phyloP scores from a whole-genome alignment of 768 basidiomycete genomes.

The Podaxis pistillaris region DNA sequence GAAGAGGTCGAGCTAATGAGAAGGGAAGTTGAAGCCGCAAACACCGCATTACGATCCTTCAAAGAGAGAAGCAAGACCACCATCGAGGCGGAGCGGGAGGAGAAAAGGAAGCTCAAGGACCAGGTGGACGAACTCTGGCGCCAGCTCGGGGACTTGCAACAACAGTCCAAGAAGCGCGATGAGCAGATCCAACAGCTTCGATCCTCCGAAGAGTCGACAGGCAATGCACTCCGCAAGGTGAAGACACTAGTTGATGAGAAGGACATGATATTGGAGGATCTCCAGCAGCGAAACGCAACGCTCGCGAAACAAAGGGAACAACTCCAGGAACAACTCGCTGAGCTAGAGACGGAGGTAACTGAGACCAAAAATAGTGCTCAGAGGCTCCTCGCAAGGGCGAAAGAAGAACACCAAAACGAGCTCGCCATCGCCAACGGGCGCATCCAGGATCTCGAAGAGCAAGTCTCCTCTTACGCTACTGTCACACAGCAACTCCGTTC shows the following conservation, averaged over 20 bases:
- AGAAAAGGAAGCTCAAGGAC: not conserved
- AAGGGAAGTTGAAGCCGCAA: conserved; percentile 2
- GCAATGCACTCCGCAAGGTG: not conserved
- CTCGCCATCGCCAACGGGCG: not conserved
- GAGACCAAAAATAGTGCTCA: conserved; percentile 2
- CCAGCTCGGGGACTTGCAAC: not conserved
- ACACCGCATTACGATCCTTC: not conserved
- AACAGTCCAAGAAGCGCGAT: not conserved
- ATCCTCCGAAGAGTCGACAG: not conserved
- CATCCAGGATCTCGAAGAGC: conserved; percentile 1
- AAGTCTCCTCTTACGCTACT: not conserved
- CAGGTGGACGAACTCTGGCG: conserved; percentile 1
- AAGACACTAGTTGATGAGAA: not conserved
- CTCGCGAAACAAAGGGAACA: not conserved
- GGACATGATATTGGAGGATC: not conserved
- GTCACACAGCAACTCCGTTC: not conserved
- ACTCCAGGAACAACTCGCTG: not conserved
- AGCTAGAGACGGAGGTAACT: conserved; percentile 2
- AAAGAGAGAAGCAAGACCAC: not conserved
- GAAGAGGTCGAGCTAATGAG: not conserved
- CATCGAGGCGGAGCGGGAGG: not conserved
- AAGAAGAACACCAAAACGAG: conserved; percentile 5
- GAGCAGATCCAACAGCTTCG: not conserved
- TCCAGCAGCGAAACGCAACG: not conserved
- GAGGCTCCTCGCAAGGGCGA: conserved; percentile 4